These are phyloP conservation scores for Aureobasidium musti DNA, from an alignment of 2,329 filamentous ascomycete species.

Conservation along the genomic window DNA sequence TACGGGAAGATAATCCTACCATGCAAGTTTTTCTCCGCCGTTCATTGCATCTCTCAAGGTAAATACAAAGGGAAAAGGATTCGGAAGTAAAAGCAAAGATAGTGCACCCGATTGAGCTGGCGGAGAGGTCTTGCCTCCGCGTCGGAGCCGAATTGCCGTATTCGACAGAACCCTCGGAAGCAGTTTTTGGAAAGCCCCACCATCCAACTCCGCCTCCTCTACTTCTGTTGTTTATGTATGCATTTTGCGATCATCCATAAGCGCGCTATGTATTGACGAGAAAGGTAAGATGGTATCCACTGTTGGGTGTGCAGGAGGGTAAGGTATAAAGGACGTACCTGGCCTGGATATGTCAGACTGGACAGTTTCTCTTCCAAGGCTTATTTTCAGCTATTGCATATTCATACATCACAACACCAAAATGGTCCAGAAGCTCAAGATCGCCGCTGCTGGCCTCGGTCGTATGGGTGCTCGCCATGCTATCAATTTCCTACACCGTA, in stretches of 20 bases:
- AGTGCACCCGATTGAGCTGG: not conserved
- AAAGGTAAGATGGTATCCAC: not conserved
- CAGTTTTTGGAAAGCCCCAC: not conserved
- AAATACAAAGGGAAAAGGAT: too few species aligned
- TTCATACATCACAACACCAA: not conserved
- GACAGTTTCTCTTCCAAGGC: not conserved
- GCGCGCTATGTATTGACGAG: not conserved
- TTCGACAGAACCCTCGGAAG: not conserved
- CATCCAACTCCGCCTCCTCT: not conserved
- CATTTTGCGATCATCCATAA: not conserved
- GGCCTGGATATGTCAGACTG: not conserved
- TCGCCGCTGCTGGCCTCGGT: slow-evolving; percentile 55
- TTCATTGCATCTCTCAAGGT: not conserved
- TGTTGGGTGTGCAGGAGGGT: not conserved
- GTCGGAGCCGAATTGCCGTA: not conserved
- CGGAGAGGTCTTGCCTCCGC: not conserved
- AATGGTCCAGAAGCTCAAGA: slow-evolving; percentile 42
- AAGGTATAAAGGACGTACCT: not conserved
- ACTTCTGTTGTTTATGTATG: not conserved
- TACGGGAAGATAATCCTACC: not conserved
- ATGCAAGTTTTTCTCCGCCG: slow-evolving; percentile 8
- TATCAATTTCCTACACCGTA: slow-evolving; percentile 51
- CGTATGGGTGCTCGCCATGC: slow-evolving; percentile 59
- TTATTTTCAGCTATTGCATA: not conserved
- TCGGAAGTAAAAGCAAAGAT: too few species aligned